These are phyloP conservation scores for Epichloe coenophiala DNA, from an alignment of 2,329 filamentous ascomycete species.

Conservation along the genomic window DNA sequence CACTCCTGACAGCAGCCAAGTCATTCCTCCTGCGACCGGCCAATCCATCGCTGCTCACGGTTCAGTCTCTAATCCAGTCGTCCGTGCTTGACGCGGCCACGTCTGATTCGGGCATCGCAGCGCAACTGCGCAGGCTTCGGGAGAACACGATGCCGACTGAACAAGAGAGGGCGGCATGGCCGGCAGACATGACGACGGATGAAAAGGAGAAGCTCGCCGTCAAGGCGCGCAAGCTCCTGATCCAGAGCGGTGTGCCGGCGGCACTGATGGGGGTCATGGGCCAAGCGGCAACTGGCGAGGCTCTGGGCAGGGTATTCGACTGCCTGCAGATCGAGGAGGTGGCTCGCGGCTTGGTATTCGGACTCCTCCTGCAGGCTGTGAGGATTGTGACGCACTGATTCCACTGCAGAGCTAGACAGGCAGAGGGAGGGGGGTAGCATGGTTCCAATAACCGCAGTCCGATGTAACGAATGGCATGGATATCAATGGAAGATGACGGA, in stretches of 20 bases:
- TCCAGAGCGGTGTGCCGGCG: slow-evolving; percentile 75
- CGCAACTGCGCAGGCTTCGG: slow-evolving; percentile 61
- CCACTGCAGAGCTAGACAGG: background rate
- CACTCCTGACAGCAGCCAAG: slow-evolving; percentile 83
- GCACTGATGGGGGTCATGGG: slow-evolving; percentile 93
- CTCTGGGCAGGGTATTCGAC: slow-evolving; percentile 83
- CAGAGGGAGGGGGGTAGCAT: background rate
- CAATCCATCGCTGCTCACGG: slow-evolving; percentile 77
- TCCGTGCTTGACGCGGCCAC: slow-evolving; percentile 72
- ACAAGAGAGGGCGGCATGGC: slow-evolving; percentile 61
- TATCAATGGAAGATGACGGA: background rate
- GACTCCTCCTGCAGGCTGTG: slow-evolving; percentile 70
- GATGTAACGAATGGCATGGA: background rate
- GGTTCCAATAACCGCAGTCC: background rate
- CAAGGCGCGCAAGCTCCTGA: slow-evolving; percentile 67
- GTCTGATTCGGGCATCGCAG: slow-evolving; percentile 65
- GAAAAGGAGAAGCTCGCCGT: slow-evolving; percentile 68
- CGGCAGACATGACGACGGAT: slow-evolving; percentile 48
- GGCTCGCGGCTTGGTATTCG: slow-evolving; percentile 77
- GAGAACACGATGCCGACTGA: slow-evolving; percentile 74
- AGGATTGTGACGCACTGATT: slow-evolving; percentile 56
- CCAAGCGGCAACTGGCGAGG: slow-evolving; percentile 77
- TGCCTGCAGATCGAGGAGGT: slow-evolving; percentile 79
- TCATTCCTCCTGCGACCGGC: slow-evolving; percentile 85
- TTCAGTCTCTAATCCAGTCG: slow-evolving; percentile 69